A percentile compares a stretch with the other conserved stretches of the same genome.
phyloP scores from a whole-genome alignment of 225 moss, liverwort and hornwort genomes.

The Polytrichum commune region DNA sequence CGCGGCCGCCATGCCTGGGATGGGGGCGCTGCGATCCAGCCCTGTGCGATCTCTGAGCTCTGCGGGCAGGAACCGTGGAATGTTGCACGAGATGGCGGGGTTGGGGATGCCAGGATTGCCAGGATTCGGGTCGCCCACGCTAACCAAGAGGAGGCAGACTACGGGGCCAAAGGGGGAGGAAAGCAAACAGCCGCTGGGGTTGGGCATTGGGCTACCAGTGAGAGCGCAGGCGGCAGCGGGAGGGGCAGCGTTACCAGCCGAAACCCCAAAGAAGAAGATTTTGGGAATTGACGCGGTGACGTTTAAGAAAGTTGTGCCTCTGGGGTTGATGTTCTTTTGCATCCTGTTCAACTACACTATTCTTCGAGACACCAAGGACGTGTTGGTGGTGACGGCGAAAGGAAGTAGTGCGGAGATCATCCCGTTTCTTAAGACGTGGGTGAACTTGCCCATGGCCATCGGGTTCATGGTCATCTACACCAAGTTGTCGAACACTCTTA shows the following conservation, averaged over 20 bases:
- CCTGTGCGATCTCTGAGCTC: conserved; percentile 10
- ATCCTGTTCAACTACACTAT: conserved; percentile 99
- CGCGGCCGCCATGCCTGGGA: conserved; percentile 35
- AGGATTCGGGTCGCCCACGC: background rate
- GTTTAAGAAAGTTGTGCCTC: conserved; percentile 89
- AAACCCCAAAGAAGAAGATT: conserved; percentile 51
- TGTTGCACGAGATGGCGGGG: conserved; percentile 20
- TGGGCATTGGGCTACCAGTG: conserved; percentile 32
- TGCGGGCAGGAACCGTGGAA: background rate
- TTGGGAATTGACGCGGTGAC: conserved; percentile 75
- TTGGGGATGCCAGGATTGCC: conserved; percentile 19
- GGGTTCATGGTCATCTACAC: conserved; percentile 98
- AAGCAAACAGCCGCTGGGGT: conserved; percentile 25
- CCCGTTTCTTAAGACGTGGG: conserved; percentile 98
- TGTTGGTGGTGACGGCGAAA: conserved; percentile 98
- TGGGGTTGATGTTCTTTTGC: conserved; percentile 99
- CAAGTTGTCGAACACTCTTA: conserved; percentile 80
- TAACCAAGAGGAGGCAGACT: conserved; percentile 12
- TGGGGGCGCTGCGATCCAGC: conserved; percentile 35
- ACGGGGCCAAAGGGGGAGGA: conserved; percentile 6
- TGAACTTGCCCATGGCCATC: conserved; percentile 98
- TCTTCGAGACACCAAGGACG: conserved; percentile 96
- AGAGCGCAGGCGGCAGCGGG: conserved; percentile 60
- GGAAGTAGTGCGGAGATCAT: conserved; percentile 99
- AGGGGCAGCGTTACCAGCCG: conserved; percentile 26